Base-by-base conservation (phyloP, 2,329 filamentous ascomycete genomes). In the Colletotrichum tamarilloi region DNA sequence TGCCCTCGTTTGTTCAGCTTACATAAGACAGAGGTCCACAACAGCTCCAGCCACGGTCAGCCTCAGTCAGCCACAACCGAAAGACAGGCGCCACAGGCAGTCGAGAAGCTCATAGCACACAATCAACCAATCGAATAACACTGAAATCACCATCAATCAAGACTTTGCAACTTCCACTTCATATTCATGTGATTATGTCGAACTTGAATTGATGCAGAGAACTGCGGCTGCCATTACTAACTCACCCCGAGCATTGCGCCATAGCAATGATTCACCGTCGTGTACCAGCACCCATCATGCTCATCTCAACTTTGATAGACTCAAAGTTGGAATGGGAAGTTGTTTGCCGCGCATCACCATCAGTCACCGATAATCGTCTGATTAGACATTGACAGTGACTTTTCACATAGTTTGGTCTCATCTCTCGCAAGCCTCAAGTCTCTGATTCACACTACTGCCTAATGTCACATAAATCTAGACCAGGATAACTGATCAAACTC, bases 211-310 rank as follows among this genome's bases (percentile, higher is more conserved):
- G 1, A 0, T 8, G 1, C 6, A n/a, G 16, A 49, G 1, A 11
- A 3, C 7, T n/a, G 0, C 3, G 1, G 8, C 3, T 8, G 38
- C 6, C 8, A 4, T 49, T 6, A 11, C 8, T 19, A n/a, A n/a
- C 1, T 9, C 42, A 19, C 3, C 3, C 19, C 6, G 7, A 7
- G n/a, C 16, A 46, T 3, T 46, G 5, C 16, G 7, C 42, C 12
- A 19, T 22, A n/a, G n/a, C 46, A 0, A 26, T 49, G 24, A 53
- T 53, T 64, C 62, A 55, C 46, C 4, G 14, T 24, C n/a, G 12
- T 11, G 1, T 5, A 1, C 12, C 4, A 2, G 4, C 7, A 30
- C 28, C 12, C 9, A 3, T 0, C 46, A 8, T 24, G 4, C 12
- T 64, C 62, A 26, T 63, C 46, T n/a, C 30, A 38, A 38, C 46